Evolutionary conservation across 1,139 yeast genomes (phyloP), one percentile per base, ranked within the genome.

Genomic region (Saccharomyces hybrid): DNA sequence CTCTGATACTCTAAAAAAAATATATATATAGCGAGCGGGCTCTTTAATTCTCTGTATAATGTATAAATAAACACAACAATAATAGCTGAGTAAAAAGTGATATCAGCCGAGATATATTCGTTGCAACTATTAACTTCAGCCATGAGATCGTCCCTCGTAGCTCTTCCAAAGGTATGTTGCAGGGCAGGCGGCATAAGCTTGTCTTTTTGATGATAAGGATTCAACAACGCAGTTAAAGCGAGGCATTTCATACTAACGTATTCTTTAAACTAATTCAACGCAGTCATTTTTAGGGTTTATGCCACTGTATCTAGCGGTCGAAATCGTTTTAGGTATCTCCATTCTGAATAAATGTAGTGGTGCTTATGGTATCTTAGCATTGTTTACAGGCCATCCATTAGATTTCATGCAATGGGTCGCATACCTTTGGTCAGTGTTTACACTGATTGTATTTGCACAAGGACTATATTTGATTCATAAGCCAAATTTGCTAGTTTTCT

Each of bases 331-430:
- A n/a, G 86, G 89, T 1, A 76, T 87, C 42, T 86, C 95, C 24
- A 80, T 90, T 50, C 78, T 91, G 63, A 91, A 93, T 74, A 91
- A 91, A 70, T 89, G 93, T 59, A 84, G 96, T 55, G 97, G 98
- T 8, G 75, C 84, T 28, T 93, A 86, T 70, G 99, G 98, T 29
- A 75, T 91, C 47, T 75, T 91, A 38, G 90, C 98, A 0, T 72
- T 93, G 48, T 79, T 93, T 65, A 91, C 97, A 0, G 95, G 96
- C 1, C 96, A 90, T 65, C 95, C 95, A 2, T 78, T 91, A 56
- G 84, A 84, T 59, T 81, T 83, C 58, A 75, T 86, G 75, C 97
- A 93, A 68, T 88, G 96, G 96, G 62, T 86, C 1, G 82, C 86
- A 64, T 89, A 91, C 70, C 67, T 85, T 42, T 71, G 84, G 61